Evolutionary conservation across 2,329 filamentous ascomycete species (phyloP).

Genomic region (Colletotrichum sp.): DNA sequence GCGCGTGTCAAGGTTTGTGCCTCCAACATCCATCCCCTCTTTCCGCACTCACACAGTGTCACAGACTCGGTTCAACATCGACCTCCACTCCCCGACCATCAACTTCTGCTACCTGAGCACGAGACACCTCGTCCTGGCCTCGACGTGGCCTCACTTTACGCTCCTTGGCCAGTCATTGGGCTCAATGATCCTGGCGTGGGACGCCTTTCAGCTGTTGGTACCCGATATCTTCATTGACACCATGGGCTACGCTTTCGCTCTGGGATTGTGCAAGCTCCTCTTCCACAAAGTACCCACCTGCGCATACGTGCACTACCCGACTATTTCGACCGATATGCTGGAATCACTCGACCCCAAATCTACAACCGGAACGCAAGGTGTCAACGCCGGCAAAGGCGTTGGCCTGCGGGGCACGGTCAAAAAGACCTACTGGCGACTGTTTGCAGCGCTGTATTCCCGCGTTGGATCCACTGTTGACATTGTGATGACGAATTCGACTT

Average conservation of each 20-base stretch:
- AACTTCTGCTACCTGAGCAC: slow-evolving; percentile 92
- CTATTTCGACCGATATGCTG: slow-evolving; percentile 98
- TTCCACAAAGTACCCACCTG: slow-evolving; percentile 84
- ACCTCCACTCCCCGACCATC: slow-evolving; percentile 81
- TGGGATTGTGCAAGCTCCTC: slow-evolving; percentile 81
- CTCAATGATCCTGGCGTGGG: slow-evolving; percentile 85
- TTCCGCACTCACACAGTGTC: not conserved
- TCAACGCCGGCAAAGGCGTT: slow-evolving; percentile 83
- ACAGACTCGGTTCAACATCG: slow-evolving; percentile 89
- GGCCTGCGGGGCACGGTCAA: slow-evolving; percentile 77
- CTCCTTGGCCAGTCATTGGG: slow-evolving; percentile 93
- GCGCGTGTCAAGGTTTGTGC: slow-evolving; percentile 70
- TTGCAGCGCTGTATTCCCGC: slow-evolving; percentile 81
- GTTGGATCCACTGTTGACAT: slow-evolving; percentile 86
- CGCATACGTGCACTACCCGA: slow-evolving; percentile 97
- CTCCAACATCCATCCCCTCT: slow-evolving; percentile 14
- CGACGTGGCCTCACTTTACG: slow-evolving; percentile 90
- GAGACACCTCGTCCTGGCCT: slow-evolving; percentile 83
- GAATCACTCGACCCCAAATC: slow-evolving; percentile 73
- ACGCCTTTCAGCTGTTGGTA: slow-evolving; percentile 89
- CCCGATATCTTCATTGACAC: slow-evolving; percentile 97
- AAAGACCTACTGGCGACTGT: slow-evolving; percentile 83
- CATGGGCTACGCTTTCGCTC: slow-evolving; percentile 95
- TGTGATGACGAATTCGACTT: slow-evolving; percentile 97
- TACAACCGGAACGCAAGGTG: slow-evolving; percentile 66